Percentiles rank a stretch among this genome's conserved stretches.
These are phyloP conservation scores for Pugionium cornutum DNA, from an alignment of 345 rosid genomes.

Conservation along the genomic window DNA sequence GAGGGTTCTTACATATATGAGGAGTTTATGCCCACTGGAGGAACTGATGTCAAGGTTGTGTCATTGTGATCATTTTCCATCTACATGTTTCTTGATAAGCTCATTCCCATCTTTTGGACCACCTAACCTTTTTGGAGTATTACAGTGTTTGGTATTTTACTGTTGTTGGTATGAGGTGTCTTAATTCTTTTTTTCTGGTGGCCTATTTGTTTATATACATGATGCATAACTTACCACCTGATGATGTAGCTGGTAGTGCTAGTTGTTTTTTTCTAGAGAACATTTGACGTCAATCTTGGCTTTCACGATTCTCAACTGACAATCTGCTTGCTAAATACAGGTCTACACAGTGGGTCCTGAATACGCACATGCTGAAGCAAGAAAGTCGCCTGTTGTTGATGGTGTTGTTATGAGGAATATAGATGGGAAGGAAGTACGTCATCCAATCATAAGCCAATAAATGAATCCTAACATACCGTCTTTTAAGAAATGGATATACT, in stretches of 20 bases:
- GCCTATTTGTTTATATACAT: background rate
- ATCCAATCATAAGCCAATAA: background rate
- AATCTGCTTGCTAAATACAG: constrained; percentile 47
- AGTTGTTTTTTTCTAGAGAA: background rate
- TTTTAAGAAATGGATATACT: constrained; percentile 4
- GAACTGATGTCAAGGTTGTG: constrained; percentile 97
- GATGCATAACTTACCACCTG: constrained; percentile 15
- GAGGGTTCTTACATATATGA: constrained; percentile 98
- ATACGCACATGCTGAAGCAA: constrained; percentile 99
- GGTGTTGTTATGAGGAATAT: constrained; percentile 99
- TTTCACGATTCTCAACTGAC: constrained; percentile 32
- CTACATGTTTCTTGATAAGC: constrained; percentile 10
- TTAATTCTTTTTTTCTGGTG: constrained; percentile 3
- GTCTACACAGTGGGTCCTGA: constrained; percentile 99
- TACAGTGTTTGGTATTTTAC: constrained; percentile 10
- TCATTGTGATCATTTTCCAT: constrained; percentile 4
- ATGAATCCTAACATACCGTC: background rate
- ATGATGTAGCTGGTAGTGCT: constrained; percentile 13
- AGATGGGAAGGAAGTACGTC: constrained; percentile 96
- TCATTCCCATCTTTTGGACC: constrained; percentile 18
- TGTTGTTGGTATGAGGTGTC: constrained; percentile 19
- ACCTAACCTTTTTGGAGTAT: background rate
- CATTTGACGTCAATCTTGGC: background rate
- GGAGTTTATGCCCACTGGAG: constrained; percentile 99
- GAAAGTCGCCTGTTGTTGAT: constrained; percentile 99